Percentiles rank a stretch among this genome's conserved stretches.
Evolutionary conservation across 2,329 filamentous ascomycete species (phyloP).

Genomic region (Thermochaetoides dissita): DNA sequence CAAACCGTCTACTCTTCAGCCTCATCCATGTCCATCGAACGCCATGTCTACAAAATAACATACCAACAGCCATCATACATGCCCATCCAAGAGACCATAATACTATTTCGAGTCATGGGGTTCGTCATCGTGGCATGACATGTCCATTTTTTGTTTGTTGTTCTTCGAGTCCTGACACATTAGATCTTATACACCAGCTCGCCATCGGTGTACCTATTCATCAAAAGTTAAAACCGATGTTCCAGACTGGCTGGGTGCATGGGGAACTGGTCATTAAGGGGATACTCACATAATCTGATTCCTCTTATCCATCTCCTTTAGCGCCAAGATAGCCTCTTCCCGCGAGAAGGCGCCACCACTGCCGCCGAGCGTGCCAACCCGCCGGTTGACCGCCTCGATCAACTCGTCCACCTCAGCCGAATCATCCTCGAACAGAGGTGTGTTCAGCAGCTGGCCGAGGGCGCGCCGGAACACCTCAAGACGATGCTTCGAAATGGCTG

Average conservation of each 20-base stretch:
- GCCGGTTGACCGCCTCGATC: slow-evolving; percentile 61
- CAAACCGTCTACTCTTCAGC: too few relatives aligned
- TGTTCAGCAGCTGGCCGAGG: slow-evolving; percentile 71
- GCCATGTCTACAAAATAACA: too few relatives aligned
- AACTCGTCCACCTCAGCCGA: slow-evolving; percentile 62
- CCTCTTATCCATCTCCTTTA: slow-evolving; percentile 64
- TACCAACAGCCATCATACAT: too few relatives aligned
- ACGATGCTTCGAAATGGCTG: slow-evolving; percentile 45
- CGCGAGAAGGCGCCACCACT: slow-evolving; percentile 49
- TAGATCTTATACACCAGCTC: slow-evolving; percentile 58
- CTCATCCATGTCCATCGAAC: too few relatives aligned
- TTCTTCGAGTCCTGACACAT: background rate
- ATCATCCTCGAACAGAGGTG: slow-evolving; percentile 75
- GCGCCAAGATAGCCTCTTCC: slow-evolving; percentile 60
- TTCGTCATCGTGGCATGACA: too few relatives aligned
- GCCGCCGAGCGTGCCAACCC: slow-evolving; percentile 31
- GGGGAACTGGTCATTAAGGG: too few relatives aligned
- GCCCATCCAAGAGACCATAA: too few relatives aligned
- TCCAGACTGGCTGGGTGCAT: background rate
- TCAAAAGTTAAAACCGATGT: slow-evolving; percentile 4
- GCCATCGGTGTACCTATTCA: slow-evolving; percentile 41
- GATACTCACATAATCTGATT: slow-evolving; percentile 83
- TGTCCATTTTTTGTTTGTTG: too few relatives aligned
- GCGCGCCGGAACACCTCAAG: slow-evolving; percentile 63
- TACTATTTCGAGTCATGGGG: too few relatives aligned